A percentile compares a stretch with the other conserved stretches of the same genome.
Conservation (phyloP, 2,329 filamentous ascomycete genomes). For the Sporothrix mexicana region DNA sequence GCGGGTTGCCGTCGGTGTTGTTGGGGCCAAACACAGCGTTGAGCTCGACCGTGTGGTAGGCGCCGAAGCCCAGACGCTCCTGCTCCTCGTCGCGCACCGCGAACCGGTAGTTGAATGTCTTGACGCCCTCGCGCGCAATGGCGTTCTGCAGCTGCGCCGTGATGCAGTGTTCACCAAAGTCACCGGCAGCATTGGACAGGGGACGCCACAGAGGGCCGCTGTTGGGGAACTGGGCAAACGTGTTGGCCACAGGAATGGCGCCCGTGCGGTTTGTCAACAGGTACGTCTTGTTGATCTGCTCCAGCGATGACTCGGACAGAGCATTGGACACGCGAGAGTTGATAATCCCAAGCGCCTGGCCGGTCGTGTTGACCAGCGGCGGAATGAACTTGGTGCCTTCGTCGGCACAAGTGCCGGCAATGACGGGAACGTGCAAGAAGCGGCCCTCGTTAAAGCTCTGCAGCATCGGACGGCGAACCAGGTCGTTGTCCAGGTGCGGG, state of each 20-base stretch:
- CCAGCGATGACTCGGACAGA: slow-evolving; percentile 44
- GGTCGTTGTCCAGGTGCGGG: slow-evolving; percentile 35
- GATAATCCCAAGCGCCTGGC: slow-evolving; percentile 45
- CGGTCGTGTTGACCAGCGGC: slow-evolving; percentile 43
- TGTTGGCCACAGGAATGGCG: slow-evolving; percentile 39
- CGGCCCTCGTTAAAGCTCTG: slow-evolving; percentile 53
- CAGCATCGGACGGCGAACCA: slow-evolving; percentile 36
- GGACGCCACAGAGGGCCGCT: slow-evolving; percentile 49
- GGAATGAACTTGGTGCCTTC: slow-evolving; percentile 49
- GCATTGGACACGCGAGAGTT: slow-evolving; percentile 45
- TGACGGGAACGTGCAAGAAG: slow-evolving; percentile 49
- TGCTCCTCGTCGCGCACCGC: slow-evolving; percentile 66
- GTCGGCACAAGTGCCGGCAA: slow-evolving; percentile 47
- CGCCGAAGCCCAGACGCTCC: slow-evolving; percentile 62
- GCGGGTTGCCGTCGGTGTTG: slow-evolving; percentile 53
- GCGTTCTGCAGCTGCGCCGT: slow-evolving; percentile 46
- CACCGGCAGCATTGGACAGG: slow-evolving; percentile 59
- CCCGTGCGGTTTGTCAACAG: slow-evolving; percentile 37
- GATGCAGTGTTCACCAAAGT: slow-evolving; percentile 67
- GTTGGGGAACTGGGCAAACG: slow-evolving; percentile 42
- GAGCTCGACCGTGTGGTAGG: slow-evolving; percentile 70
- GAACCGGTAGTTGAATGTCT: slow-evolving; percentile 72
- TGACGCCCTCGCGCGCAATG: slow-evolving; percentile 43
- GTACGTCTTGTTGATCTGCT: slow-evolving; percentile 46
- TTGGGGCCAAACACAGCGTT: slow-evolving; percentile 70